Base-by-base conservation (phyloP, 768 basidiomycete species). In the Xerocomus potaroensis region DNA sequence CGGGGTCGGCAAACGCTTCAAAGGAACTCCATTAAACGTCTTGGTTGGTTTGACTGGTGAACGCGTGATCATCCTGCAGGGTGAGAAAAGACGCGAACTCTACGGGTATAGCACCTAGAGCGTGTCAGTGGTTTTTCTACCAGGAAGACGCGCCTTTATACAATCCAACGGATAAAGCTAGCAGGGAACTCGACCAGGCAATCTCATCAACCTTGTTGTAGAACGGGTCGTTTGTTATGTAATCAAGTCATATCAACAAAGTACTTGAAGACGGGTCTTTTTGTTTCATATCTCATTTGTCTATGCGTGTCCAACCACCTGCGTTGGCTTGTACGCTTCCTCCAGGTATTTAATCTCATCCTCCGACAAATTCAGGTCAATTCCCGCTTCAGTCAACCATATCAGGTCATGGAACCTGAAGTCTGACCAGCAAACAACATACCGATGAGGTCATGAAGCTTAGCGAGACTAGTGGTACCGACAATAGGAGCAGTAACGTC, bases 321-420 rank as follows among this genome's bases (percentile, higher is more conserved):
- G 33, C 50, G 65, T 65, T 5, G 78, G 69, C 35, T 45, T 49
- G 59, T 80, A 81, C 1, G 64, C 61, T 51, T 75, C 71, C 38
- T 71, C 70, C 39, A 81, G 64, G 36, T 66, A 69, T 45, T 70
- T 64, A 30, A 75, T 63, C 50, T 81, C 80, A 21, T 79, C 80
- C 14, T 61, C 60, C 0, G 71, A 71, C 48, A 81, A 63, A 35
- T 70, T 60, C 37, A 80, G 51, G 27, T 76, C 61, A 34, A 76
- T 58, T 1, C 61, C 61, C 42, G 46, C 70, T 71, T 43, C 12
- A 26, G 29, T 14, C 6, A 5, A 2, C n/a, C n/a, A 26, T 16
- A n/a, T 62, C 16, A 62, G 41, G 15, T 43, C 38, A 15, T 24
- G 11, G 4, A 29, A 33, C n/a, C 33, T 12, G 30, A 2, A 3